Conservation (phyloP, 768 basidiomycete genomes). For the Galerina marginata region DNA sequence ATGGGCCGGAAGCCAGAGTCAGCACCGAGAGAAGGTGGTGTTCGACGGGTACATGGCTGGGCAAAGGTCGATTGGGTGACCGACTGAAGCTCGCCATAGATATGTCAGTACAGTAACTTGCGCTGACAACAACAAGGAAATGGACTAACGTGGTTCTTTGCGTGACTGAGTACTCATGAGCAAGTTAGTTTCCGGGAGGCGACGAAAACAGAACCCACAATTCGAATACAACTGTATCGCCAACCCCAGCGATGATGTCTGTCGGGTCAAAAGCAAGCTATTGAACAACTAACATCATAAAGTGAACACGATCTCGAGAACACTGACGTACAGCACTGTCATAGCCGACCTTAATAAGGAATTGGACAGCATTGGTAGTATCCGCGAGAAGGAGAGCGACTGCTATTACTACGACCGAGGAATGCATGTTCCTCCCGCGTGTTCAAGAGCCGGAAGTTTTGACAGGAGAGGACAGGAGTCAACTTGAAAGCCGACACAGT, state of each 20-base stretch:
- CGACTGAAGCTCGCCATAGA: slow-evolving; percentile 39
- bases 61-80: slow-evolving; percentile 67
- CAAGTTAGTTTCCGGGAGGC: not conserved
- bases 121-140: not conserved
- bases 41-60: slow-evolving; percentile 50
- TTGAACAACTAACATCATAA: not conserved
- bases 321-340: slow-evolving; percentile 33
- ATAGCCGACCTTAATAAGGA: slow-evolving; percentile 48
- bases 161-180: slow-evolving; percentile 29
- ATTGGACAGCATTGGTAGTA: slow-evolving; percentile 41
- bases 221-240: slow-evolving; percentile 58
- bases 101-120: not conserved
- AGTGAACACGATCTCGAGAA: not conserved
- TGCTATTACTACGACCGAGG: slow-evolving; percentile 40
- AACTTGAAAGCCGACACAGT: too few species aligned
- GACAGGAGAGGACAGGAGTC: too few species aligned
- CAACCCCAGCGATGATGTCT: slow-evolving; percentile 43
- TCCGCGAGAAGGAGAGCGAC: slow-evolving; percentile 48
- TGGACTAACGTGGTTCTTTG: slow-evolving; percentile 50
- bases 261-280: slow-evolving; percentile 46
- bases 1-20: slow-evolving; percentile 59
- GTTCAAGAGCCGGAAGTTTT: too few species aligned
- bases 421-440: slow-evolving; percentile 49
- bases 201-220: slow-evolving; percentile 43
- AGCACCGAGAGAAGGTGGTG: slow-evolving; percentile 41